Evolutionary conservation across 192 early-diverging fungal genomes (phyloP).

Genomic region (Rhizophagus clarus): DNA sequence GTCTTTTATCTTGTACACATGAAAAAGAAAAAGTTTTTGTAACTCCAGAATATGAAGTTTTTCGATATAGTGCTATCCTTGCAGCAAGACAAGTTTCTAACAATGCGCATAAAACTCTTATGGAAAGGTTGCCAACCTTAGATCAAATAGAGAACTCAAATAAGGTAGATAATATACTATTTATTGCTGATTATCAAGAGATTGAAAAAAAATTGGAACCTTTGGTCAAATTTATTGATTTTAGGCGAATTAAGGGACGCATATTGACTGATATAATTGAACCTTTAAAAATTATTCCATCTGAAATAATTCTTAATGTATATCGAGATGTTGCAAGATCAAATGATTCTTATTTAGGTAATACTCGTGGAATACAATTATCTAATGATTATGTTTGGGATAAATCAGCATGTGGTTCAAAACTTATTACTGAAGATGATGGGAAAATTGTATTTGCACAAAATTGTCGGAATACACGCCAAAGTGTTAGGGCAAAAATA

Average conservation of each 20-base stretch:
- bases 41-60: slow-evolving; percentile 11
- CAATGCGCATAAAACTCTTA: background rate
- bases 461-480: background rate
- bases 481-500: background rate
- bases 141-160: background rate
- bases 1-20: background rate
- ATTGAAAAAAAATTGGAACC: background rate
- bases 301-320: background rate
- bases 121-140: background rate
- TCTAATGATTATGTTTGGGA: no score
- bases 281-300: background rate
- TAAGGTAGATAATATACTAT: background rate
- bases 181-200: background rate
- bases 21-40: slow-evolving; percentile 1
- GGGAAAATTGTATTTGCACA: background rate
- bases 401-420: background rate
- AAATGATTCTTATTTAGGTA: no score
- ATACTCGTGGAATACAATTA: no score
- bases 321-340: background rate
- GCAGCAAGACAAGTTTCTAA: background rate
- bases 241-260: background rate
- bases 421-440: background rate
- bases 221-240: background rate
- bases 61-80: background rate
- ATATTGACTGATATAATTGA: background rate